Base-by-base conservation (phyloP, 495 filamentous ascomycete species). In the Thermochaetoides thermophila region DNA sequence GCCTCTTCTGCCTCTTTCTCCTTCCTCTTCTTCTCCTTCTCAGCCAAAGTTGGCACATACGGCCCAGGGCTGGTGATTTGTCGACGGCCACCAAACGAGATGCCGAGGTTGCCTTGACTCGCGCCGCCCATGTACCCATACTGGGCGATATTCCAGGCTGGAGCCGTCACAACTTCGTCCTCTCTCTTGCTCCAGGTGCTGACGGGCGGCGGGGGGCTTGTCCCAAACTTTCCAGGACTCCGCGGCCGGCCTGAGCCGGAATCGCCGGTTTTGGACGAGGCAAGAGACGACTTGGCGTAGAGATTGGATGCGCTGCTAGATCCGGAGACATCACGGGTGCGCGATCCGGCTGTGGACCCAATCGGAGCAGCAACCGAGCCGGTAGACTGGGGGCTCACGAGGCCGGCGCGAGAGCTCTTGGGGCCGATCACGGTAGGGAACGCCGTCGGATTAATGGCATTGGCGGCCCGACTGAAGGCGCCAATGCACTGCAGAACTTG, bases 111-210 rank as follows among this genome's bases (percentile, higher is more conserved):
- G 5, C 81, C 87, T 55, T 99, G 91, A 44, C 81, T 93, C 6
- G 91, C 91, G 18, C 91, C 91, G 31, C 91, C 91, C 82, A 96
- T 89, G 55, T 95, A 96, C 7, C 89, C 87, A 44, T 96, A 99
- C 47, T 99, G 91, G 25, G 87, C 82, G 37, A 96, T 95, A 48
- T 99, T 96, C 91, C 91, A 99, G 17, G 91, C 91, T 2, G 91
- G 91, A 3, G 74, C 59, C 9, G 87, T 94, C 18, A 63, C 65
- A 13, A 71, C 69, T 52, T 94, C 78, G 43, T 96, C 84, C 12
- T 68, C 68, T 46, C 64, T 81, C 49, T 74, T 93, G 53, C 80
- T 89, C 89, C 89, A 99, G 52, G 74, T 87, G 52, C 85, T 94
- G 23, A 85, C 68, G 3, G 49, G 52, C 2, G 52, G 46, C 0